These are phyloP conservation scores for Solanum bukasovii DNA, from an alignment of 257 asterid genomes.

Conservation along the genomic window DNA sequence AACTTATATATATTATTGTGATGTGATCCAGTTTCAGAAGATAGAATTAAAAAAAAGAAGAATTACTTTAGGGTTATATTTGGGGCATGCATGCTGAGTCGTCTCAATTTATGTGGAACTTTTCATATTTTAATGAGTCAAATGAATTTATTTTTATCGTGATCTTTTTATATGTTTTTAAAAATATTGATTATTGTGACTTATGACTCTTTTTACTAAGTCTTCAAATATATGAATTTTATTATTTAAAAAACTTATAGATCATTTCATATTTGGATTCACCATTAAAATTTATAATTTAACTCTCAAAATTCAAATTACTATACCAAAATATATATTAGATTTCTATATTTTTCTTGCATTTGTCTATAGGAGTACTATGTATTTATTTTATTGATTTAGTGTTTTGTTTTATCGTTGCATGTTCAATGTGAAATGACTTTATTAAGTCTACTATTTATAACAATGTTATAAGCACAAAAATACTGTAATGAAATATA, in stretches of 20 bases:
- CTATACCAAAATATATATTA: neutral
- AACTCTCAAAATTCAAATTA: neutral
- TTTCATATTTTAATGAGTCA: too few relatives aligned
- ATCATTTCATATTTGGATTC: neutral
- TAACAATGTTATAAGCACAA: too few relatives aligned
- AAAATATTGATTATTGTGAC: neutral
- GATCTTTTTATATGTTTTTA: neutral
- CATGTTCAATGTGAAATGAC: neutral
- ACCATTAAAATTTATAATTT: neutral
- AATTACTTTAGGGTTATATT: neutral
- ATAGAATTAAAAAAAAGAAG: neutral
- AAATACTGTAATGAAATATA: too few relatives aligned
- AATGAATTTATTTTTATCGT: too few relatives aligned
- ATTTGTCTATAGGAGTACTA: neutral
- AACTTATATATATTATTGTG: neutral
- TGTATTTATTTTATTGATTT: neutral
- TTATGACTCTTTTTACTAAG: neutral
- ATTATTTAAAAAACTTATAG: neutral
- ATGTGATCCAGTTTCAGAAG: neutral
- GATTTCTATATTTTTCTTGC: neutral
- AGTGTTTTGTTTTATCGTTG: neutral
- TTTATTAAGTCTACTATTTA: too few relatives aligned
- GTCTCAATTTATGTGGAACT: neutral
- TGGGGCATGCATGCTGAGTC: neutral
- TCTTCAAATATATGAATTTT: neutral